These are phyloP conservation scores for Aspergillus sparsus DNA, from an alignment of 495 filamentous ascomycete genomes.

Conservation along the genomic window DNA sequence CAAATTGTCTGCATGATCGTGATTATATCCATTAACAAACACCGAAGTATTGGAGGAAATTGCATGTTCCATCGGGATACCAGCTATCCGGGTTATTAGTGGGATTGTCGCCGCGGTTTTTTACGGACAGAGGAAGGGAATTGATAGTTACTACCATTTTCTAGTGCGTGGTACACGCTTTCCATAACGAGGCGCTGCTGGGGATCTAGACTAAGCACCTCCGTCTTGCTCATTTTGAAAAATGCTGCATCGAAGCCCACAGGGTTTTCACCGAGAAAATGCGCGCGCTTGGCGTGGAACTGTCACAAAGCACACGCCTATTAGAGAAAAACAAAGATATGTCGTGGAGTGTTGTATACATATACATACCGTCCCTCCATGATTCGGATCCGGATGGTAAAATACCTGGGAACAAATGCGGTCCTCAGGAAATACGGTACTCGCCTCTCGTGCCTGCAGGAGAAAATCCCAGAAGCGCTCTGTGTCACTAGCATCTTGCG, in stretches of 20 bases:
- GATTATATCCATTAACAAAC: constrained; percentile 17
- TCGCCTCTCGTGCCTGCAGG: not conserved
- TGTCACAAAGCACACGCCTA: not conserved
- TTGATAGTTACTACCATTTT: constrained; percentile 21
- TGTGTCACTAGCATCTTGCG: not conserved
- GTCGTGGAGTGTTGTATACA: no score
- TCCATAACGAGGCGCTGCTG: constrained; percentile 31
- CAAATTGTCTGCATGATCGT: constrained; percentile 20
- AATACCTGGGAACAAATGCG: not conserved
- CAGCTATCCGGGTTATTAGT: not conserved
- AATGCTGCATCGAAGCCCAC: constrained; percentile 12
- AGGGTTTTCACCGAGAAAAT: constrained; percentile 8
- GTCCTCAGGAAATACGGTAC: not conserved
- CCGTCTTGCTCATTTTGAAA: constrained; percentile 4
- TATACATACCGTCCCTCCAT: not conserved
- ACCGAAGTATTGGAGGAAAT: constrained; percentile 22
- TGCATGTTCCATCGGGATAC: constrained; percentile 13
- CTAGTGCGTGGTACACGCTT: constrained; percentile 29
- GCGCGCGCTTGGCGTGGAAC: not conserved
- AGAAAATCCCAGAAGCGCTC: not conserved
- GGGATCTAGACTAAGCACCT: constrained; percentile 21
- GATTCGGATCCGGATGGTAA: not conserved
- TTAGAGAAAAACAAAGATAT: no score
- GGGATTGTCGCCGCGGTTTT: no score
- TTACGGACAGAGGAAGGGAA: no score